Evolutionary conservation across 495 filamentous ascomycete genomes (phyloP), one percentile per base, ranked within the genome.

Genomic region (Aspergillus carlsbadensis): DNA sequence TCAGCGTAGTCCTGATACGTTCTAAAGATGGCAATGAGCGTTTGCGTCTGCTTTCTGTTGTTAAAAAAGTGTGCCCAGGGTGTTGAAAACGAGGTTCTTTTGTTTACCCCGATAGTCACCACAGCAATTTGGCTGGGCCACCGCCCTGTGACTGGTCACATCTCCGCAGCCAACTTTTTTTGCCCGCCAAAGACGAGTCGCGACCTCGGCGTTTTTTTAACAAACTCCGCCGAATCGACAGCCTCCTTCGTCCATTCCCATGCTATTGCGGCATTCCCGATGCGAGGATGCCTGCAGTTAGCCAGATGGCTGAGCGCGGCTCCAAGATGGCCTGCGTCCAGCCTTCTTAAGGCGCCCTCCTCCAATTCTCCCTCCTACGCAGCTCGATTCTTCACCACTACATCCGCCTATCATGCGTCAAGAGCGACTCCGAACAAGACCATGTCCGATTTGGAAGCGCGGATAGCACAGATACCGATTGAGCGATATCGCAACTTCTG

Each of bases 401-500:
- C 79, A n/a, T 52, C 70, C 37, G 40, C 58, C 20, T 67, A 70
- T 51, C 61, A 64, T 42, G 78, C 74, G 10, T 60, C 74, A 26
- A 74, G 70, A 26, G 54, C 48, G 6, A 24, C 52, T 3, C 22
- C 58, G 1, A 60, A 53, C 1, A 66, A 60, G 45, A 63, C 61
- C 2, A 58, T 77, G 10, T 66, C 77, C 5, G 85, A 87, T 29
- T 79, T 96, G 15, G 94, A 98, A 69, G 74, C 75, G 37, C 81
- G 94, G 61, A 98, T 98, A 50, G 78, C 88, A 10, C 86, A 81
- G 1, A 96, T 98, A 57, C 94, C 94, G 5, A 83, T 98, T 58
- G 88, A 91, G 26, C 87, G 92, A 15, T 98, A 90, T 70, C 87
- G 94, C 35, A 98, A 98, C 69, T 82, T 98, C 67, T 98, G 94